Conservation (phyloP, 257 asterid species). For the Buddleja alternifolia region DNA sequence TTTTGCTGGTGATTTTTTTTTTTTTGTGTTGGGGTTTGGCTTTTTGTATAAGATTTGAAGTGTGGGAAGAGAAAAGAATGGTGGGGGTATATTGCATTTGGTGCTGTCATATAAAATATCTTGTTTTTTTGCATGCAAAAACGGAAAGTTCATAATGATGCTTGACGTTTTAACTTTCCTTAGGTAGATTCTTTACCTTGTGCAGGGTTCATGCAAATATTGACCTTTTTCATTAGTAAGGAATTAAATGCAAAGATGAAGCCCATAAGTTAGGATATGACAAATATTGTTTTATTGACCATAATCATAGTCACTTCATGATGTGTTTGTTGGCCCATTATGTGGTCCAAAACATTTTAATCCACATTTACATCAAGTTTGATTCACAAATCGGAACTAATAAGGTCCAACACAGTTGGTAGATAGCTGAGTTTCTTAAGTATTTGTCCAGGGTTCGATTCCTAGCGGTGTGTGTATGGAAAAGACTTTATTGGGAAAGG, state of each 20-base stretch:
- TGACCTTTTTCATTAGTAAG: background rate
- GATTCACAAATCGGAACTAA: too few relatives aligned
- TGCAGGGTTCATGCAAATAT: background rate
- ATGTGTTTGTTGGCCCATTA: too few relatives aligned
- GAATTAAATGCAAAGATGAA: background rate
- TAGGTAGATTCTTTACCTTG: constrained; percentile 26
- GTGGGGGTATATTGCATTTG: background rate
- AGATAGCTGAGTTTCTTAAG: too few relatives aligned
- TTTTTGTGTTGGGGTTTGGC: background rate
- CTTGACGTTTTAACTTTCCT: constrained; percentile 17
- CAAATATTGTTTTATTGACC: too few relatives aligned
- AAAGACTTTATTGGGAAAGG: too few relatives aligned
- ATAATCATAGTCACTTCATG: too few relatives aligned
- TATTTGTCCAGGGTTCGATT: too few relatives aligned
- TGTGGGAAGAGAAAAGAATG: constrained; percentile 49
- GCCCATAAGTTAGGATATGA: background rate
- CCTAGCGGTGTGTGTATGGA: too few relatives aligned
- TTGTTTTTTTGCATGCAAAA: constrained; percentile 27
- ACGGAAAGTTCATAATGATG: constrained; percentile 34
- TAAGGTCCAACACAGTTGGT: too few relatives aligned
- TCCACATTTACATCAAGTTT: too few relatives aligned
- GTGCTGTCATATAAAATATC: background rate
- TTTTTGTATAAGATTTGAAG: constrained; percentile 33
- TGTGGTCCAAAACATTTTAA: too few relatives aligned
- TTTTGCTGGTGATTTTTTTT: background rate